Conservation (phyloP, 2,329 filamentous ascomycete genomes). For the Pestalotiopsis sp. region DNA sequence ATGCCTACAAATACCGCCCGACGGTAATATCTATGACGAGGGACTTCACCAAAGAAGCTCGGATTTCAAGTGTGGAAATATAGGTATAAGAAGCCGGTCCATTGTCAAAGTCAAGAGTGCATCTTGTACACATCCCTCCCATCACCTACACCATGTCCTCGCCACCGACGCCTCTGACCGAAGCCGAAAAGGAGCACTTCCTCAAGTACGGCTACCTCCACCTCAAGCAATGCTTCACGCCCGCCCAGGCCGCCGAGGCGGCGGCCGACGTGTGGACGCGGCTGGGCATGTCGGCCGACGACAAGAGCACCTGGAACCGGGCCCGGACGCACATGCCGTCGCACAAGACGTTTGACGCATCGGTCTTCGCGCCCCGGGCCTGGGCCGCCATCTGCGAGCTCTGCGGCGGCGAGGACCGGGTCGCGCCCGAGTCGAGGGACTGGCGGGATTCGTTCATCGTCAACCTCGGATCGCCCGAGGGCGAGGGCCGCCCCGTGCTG, state of each 20-base stretch:
- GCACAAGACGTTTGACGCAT: constrained; percentile 56
- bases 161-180: constrained; percentile 28
- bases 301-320: constrained; percentile 67
- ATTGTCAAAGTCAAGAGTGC: neutral
- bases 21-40: neutral
- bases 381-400: constrained; percentile 70
- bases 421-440: constrained; percentile 48
- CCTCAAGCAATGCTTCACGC: constrained; percentile 47
- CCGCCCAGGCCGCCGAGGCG: constrained; percentile 29
- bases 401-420: constrained; percentile 62
- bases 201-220: constrained; percentile 58
- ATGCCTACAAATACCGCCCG: neutral
- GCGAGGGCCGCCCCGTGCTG: constrained; percentile 49
- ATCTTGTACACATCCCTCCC: too few species aligned
- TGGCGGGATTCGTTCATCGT: constrained; percentile 73
- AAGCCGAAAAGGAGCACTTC: constrained; percentile 46
- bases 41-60: too few species aligned
- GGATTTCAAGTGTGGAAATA: neutral
- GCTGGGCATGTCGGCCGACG: constrained; percentile 64
- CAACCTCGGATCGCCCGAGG: constrained; percentile 63
- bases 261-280: constrained; percentile 62
- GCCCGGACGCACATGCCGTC: constrained; percentile 67
- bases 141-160: too few species aligned
- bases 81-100: neutral
- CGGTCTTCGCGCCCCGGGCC: constrained; percentile 63